Conservation (phyloP, 2,329 filamentous ascomycete genomes). For the Calonectria fujianensis region DNA sequence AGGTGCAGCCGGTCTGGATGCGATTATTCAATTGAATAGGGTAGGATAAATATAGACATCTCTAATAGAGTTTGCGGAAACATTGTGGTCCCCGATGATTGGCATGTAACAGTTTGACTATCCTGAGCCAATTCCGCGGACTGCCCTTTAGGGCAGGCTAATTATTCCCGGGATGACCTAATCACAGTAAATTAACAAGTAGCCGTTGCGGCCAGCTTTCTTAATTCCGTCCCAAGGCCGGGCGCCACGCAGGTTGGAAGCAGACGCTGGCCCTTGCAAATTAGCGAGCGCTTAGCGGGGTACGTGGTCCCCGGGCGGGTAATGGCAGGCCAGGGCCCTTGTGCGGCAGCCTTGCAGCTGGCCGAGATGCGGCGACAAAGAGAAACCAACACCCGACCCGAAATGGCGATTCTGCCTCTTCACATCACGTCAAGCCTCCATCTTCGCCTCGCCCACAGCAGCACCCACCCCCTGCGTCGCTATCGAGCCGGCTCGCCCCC, state of each 20-base stretch:
- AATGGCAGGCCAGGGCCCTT: conserved; percentile 45
- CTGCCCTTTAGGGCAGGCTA: not conserved
- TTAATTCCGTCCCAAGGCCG: conserved; percentile 11
- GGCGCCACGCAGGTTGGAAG: conserved; percentile 33
- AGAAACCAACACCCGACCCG: conserved; percentile 16
- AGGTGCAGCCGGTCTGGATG: too few relatives aligned
- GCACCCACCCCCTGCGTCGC: conserved; percentile 9
- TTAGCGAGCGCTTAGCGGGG: conserved; percentile 38
- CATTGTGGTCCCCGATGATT: not conserved
- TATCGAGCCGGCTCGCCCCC: too few relatives aligned
- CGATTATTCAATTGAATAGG: too few relatives aligned
- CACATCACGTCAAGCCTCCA: conserved; percentile 13
- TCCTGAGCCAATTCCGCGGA: not conserved
- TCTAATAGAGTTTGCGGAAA: not conserved
- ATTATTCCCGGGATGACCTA: not conserved
- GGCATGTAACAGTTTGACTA: not conserved
- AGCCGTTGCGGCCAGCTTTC: not conserved
- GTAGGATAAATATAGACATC: not conserved
- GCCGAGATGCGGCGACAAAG: conserved; percentile 35
- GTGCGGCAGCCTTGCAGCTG: conserved; percentile 44
- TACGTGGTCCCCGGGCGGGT: conserved; percentile 41
- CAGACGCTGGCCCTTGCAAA: conserved; percentile 28
- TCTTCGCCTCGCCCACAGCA: conserved; percentile 31
- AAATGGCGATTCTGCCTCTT: conserved; percentile 17
- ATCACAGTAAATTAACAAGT: not conserved